phyloP scores from a whole-genome alignment of 2,329 filamentous ascomycete species.

The Phyllosticta ampelicida region DNA sequence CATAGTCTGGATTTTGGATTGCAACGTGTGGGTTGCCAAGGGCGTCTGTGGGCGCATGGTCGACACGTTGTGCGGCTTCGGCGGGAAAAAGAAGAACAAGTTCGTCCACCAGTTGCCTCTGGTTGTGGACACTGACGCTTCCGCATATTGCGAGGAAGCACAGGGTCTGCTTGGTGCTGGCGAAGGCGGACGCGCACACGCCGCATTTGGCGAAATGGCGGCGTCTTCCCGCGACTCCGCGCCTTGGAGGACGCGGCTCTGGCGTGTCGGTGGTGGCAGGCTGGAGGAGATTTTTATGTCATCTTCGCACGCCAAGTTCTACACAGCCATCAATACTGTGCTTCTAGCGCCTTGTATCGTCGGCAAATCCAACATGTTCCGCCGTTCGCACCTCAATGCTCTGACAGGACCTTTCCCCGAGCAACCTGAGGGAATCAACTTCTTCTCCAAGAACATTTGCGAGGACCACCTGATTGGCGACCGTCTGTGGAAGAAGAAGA shows the following conservation, averaged over 20 bases:
- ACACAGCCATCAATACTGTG: conserved; percentile 91
- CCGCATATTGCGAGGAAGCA: conserved; percentile 19
- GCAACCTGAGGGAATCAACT: conserved; percentile 65
- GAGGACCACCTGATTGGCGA: conserved; percentile 96
- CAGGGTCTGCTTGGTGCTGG: conserved; percentile 1
- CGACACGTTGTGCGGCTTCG: conserved; percentile 66
- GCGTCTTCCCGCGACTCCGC: conserved; percentile 12
- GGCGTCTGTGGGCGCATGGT: conserved; percentile 82
- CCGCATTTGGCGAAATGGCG: conserved; percentile 15
- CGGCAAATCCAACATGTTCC: conserved; percentile 98
- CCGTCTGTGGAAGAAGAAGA: conserved; percentile 65
- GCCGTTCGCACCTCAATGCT: conserved; percentile 74
- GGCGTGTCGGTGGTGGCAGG: conserved; percentile 52
- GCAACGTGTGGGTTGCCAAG: conserved; percentile 83
- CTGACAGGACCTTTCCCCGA: conserved; percentile 46
- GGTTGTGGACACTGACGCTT: conserved; percentile 56
- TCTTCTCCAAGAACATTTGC: conserved; percentile 92
- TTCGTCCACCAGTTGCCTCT: conserved; percentile 92
- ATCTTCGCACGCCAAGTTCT: conserved; percentile 92
- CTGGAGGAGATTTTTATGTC: conserved; percentile 94
- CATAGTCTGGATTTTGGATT: conserved; percentile 89
- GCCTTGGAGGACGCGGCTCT: neutral
- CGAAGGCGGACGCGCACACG: neutral
- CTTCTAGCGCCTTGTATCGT: conserved; percentile 85
- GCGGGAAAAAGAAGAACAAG: conserved; percentile 51